These are phyloP conservation scores for Przewalskia tangutica DNA, from an alignment of 257 asterid genomes.

Conservation along the genomic window DNA sequence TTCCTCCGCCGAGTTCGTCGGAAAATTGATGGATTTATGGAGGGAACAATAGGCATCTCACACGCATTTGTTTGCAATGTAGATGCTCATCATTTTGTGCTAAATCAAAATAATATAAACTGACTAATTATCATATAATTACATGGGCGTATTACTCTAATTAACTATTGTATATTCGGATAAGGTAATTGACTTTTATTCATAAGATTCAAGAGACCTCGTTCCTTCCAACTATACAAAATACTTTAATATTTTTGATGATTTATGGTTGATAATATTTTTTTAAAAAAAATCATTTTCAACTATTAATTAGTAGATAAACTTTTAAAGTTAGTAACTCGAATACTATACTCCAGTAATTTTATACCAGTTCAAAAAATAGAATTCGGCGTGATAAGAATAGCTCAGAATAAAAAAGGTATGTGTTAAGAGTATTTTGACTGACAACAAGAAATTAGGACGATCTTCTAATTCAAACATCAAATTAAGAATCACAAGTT, in stretches of 20 bases:
- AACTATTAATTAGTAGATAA: not conserved
- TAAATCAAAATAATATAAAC: not conserved
- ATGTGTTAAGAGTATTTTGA: too few species aligned
- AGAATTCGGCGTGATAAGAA: not conserved
- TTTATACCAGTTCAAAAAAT: not conserved
- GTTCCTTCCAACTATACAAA: not conserved
- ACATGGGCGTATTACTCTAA: not conserved
- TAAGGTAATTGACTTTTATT: not conserved
- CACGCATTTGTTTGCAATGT: not conserved
- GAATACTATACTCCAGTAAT: too few species aligned
- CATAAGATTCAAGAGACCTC: not conserved
- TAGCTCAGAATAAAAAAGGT: not conserved
- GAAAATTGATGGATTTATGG: not conserved
- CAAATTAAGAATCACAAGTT: too few species aligned
- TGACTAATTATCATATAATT: not conserved
- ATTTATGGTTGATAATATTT: not conserved
- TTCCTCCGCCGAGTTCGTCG: constrained; percentile 21
- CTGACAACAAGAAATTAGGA: too few species aligned
- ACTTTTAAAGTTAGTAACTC: not conserved
- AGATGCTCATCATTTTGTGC: not conserved
- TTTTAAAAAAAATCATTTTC: not conserved
- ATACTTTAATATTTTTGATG: not conserved
- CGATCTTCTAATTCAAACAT: too few species aligned
- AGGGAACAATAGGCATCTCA: not conserved
- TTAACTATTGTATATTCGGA: not conserved